Percentiles rank a stretch among this genome's conserved stretches.
Conservation (phyloP, 352 stramenopile genomes). For the Globisporangium cylindrosporum region DNA sequence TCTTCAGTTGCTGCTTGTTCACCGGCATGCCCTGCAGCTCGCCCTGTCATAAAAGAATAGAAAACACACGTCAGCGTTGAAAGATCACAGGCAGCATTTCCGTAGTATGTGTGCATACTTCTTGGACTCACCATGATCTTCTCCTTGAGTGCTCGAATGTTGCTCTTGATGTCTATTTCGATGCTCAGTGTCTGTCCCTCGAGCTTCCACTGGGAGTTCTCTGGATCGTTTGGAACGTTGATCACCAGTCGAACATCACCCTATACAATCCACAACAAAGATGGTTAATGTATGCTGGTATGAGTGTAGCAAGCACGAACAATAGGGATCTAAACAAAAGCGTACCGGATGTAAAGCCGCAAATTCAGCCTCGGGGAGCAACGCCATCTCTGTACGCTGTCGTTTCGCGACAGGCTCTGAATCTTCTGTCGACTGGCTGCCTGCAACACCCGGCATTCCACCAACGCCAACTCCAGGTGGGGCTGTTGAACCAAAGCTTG, state of each 20-base stretch:
- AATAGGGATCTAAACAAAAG: slow-evolving; percentile 4
- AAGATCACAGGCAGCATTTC: background rate
- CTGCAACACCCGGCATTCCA: slow-evolving; percentile 5
- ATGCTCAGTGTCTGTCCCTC: slow-evolving; percentile 91
- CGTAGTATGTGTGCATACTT: background rate
- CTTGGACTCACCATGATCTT: slow-evolving; percentile 58
- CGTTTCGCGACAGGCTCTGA: slow-evolving; percentile 64
- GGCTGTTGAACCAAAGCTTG: background rate
- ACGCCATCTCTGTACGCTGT: slow-evolving; percentile 55
- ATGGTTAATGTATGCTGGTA: background rate
- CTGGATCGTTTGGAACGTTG: slow-evolving; percentile 84
- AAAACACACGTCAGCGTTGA: background rate
- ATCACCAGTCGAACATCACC: slow-evolving; percentile 64
- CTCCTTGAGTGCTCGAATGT: slow-evolving; percentile 91
- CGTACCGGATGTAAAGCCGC: slow-evolving; percentile 66
- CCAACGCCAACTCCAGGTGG: background rate
- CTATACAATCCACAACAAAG: slow-evolving; percentile 27
- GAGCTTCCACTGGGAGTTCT: slow-evolving; percentile 92
- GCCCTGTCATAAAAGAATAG: slow-evolving; percentile 23
- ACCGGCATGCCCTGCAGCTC: slow-evolving; percentile 90
- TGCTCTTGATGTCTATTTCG: slow-evolving; percentile 85
- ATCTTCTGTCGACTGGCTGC: slow-evolving; percentile 16
- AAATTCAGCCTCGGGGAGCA: slow-evolving; percentile 84
- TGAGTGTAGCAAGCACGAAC: background rate
- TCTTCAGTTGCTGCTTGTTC: slow-evolving; percentile 97